Percentiles rank a stretch among this genome's conserved stretches.
Evolutionary conservation across 768 basidiomycete species (phyloP).

Genomic region (Amanita rubescens): DNA sequence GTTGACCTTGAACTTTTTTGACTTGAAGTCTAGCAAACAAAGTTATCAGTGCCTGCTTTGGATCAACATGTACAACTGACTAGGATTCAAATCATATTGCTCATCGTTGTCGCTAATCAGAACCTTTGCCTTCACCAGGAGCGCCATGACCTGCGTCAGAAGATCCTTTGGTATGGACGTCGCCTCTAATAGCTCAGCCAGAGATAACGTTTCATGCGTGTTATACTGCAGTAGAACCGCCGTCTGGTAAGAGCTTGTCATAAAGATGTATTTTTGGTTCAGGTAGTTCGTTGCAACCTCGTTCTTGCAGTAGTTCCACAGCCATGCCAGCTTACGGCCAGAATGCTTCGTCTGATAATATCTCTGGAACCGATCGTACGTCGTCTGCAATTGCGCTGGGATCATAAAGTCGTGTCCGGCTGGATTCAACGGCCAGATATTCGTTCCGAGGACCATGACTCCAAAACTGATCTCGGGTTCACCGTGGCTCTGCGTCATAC

Average conservation of each 20-base stretch:
- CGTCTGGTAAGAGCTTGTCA: conserved; percentile 94
- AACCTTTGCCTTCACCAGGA: conserved; percentile 85
- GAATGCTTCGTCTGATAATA: conserved; percentile 94
- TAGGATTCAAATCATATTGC: conserved; percentile 89
- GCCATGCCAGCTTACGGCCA: conserved; percentile 93
- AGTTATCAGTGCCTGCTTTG: not conserved
- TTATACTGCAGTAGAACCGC: conserved; percentile 95
- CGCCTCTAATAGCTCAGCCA: conserved; percentile 70
- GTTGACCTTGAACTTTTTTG: conserved; percentile 90
- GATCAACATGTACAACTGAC: conserved; percentile 21
- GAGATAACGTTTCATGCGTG: conserved; percentile 75
- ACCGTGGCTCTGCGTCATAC: conserved; percentile 80
- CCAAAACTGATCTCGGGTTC: conserved; percentile 88
- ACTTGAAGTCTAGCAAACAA: conserved; percentile 62
- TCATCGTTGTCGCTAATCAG: conserved; percentile 82
- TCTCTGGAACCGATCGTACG: conserved; percentile 85
- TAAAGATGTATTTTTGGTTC: conserved; percentile 91
- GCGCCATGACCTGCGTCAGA: conserved; percentile 60
- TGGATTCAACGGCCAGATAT: conserved; percentile 90
- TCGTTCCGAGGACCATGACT: conserved; percentile 90
- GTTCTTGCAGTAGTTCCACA: conserved; percentile 98
- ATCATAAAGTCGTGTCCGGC: conserved; percentile 83
- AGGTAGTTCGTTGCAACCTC: conserved; percentile 91
- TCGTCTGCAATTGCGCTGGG: conserved; percentile 78
- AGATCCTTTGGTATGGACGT: conserved; percentile 78